Conservation (phyloP, 176 grass and related monocot species). For the Avena insularis region DNA sequence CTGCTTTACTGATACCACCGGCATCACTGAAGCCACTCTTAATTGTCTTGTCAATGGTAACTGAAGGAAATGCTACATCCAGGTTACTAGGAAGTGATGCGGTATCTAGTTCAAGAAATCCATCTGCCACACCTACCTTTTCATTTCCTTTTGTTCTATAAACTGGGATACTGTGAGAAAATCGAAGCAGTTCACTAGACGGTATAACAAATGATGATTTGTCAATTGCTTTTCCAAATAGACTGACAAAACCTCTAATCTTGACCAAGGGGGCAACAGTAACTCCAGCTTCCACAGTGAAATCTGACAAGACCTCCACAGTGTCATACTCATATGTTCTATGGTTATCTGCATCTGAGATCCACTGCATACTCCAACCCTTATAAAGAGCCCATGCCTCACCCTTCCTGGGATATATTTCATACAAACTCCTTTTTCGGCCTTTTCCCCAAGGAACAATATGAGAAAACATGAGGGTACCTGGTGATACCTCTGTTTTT, state of each 20-base stretch:
- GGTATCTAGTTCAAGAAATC: slow-evolving; percentile 73
- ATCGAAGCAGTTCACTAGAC: slow-evolving; percentile 59
- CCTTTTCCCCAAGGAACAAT: slow-evolving; percentile 56
- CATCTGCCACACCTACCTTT: slow-evolving; percentile 54
- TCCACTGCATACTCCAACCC: slow-evolving; percentile 73
- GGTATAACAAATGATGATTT: slow-evolving; percentile 60
- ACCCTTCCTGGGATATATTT: slow-evolving; percentile 72
- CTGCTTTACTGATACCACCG: neutral
- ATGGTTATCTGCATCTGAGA: slow-evolving; percentile 55
- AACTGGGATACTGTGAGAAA: slow-evolving; percentile 72
- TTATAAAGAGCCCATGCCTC: slow-evolving; percentile 80
- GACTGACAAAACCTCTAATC: slow-evolving; percentile 67
- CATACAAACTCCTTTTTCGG: slow-evolving; percentile 51
- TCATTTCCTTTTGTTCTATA: slow-evolving; percentile 64
- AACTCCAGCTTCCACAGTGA: slow-evolving; percentile 48
- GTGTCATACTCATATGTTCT: slow-evolving; percentile 62
- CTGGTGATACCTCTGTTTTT: slow-evolving; percentile 41
- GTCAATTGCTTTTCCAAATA: slow-evolving; percentile 58
- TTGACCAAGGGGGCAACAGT: slow-evolving; percentile 61
- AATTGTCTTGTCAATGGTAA: slow-evolving; percentile 18
- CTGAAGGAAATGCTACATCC: slow-evolving; percentile 54
- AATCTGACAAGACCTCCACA: slow-evolving; percentile 76
- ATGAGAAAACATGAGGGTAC: slow-evolving; percentile 78
- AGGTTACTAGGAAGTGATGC: slow-evolving; percentile 71
- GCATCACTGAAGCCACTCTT: neutral